phyloP scores from a whole-genome alignment of 2,329 filamentous ascomycete genomes.

The Pseudocercospora fuligena region DNA sequence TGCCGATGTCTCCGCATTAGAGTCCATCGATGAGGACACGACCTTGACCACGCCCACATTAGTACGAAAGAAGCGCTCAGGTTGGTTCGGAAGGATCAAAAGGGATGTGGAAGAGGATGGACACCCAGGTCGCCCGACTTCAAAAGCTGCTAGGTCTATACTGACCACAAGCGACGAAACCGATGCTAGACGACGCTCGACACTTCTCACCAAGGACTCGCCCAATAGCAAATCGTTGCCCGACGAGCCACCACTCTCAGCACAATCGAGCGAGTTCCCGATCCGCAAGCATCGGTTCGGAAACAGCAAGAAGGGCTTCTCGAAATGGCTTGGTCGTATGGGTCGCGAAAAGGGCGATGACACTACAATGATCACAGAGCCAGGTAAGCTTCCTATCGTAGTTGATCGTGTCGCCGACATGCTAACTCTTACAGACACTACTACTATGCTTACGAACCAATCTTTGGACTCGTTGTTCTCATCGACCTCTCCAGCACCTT shows the following conservation, averaged over 20 bases:
- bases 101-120: conserved; percentile 28
- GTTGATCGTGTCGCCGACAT: not conserved
- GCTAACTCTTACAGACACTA: conserved; percentile 29
- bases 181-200: conserved; percentile 27
- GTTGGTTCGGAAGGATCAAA: conserved; percentile 50
- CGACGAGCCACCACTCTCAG: conserved; percentile 37
- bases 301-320: conserved; percentile 52
- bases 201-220: conserved; percentile 37
- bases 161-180: conserved; percentile 23
- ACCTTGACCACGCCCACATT: conserved; percentile 31
- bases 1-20: conserved; percentile 29
- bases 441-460: conserved; percentile 31
- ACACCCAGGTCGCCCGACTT: not conserved
- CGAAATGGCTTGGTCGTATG: conserved; percentile 60
- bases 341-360: conserved; percentile 40
- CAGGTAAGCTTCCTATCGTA: conserved; percentile 24
- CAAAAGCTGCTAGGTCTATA: conserved; percentile 12
- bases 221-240: conserved; percentile 33
- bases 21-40: conserved; percentile 38
- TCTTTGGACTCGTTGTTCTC: conserved; percentile 40
- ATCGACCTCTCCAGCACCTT: conserved; percentile 45
- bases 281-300: conserved; percentile 45
- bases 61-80: conserved; percentile 51
- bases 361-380: conserved; percentile 21
- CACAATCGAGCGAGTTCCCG: conserved; percentile 50